A percentile compares a stretch with the other conserved stretches of the same genome.
Evolutionary conservation across 202 grass and related monocot species (phyloP).

Genomic region (Alloteropsis angusta): DNA sequence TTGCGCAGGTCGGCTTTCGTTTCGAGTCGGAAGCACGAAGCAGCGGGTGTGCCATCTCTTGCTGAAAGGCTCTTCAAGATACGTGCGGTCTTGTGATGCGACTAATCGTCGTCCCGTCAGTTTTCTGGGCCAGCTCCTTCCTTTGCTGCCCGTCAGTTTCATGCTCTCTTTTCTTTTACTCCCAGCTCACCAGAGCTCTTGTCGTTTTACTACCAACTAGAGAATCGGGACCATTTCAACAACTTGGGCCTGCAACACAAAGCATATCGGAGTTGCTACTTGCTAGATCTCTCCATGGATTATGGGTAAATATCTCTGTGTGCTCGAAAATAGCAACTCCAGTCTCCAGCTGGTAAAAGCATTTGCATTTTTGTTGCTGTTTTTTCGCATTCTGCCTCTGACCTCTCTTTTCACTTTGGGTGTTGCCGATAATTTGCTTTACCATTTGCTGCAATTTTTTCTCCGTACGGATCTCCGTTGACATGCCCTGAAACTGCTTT

Average conservation of each 20-base stretch:
- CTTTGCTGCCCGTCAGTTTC: background rate
- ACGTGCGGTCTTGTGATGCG: background rate
- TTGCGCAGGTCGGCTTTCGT: background rate
- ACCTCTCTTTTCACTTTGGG: background rate
- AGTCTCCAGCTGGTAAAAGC: background rate
- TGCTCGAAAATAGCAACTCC: background rate
- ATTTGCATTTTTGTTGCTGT: background rate
- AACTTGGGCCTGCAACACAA: background rate
- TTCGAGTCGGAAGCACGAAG: background rate
- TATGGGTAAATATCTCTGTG: background rate
- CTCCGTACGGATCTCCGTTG: background rate
- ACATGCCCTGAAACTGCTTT: background rate
- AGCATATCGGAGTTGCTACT: background rate
- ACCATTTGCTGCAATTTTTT: background rate
- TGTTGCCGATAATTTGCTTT: background rate
- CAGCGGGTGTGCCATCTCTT: too few relatives aligned
- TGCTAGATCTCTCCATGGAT: background rate
- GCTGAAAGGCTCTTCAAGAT: background rate
- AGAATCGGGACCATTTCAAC: background rate
- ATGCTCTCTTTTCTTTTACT: background rate
- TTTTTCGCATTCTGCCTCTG: background rate
- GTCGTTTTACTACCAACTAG: slow-evolving; percentile 1
- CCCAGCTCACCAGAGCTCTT: background rate
- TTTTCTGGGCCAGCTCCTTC: background rate
- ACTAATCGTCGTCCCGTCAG: background rate